Evolutionary conservation across 169 alveolate species (phyloP), one percentile per base, ranked within the genome.

Genomic region (Babesia bovis): DNA sequence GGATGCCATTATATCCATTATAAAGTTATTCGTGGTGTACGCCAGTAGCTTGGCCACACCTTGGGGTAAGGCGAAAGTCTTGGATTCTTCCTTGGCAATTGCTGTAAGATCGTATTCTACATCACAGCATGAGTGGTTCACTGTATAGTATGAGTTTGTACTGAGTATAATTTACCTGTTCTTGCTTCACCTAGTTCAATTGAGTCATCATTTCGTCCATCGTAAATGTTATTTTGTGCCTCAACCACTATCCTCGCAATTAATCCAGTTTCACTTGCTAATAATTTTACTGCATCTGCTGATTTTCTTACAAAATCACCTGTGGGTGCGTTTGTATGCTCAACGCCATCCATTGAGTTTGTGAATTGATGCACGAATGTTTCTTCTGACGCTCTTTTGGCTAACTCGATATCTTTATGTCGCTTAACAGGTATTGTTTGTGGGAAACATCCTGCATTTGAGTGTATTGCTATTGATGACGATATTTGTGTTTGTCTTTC

Each of bases 361-460:
- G 49, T 44, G 35, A 78, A 32, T 21, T 15, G n/a, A 51, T 69
- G 51, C 41, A 78, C 42, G 15, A 78, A 78, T 42, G 56, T 41
- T 44, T 78, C 87, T 41, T 78, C 87, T 3, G 87, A 55, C 9
- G 45, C 45, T 5, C 58, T 17, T 53, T 51, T 5, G 28, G 84
- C 42, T 19, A 74, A 36, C 17, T 74, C 75, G 26, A 42, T 19
- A 35, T 74, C 78, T 5, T 63, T 42, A 36, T 55, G 56, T 32
- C 33, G 44, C n/a, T 40, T 26, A 10, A 74, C 55, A 25, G 17
- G 19, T 17, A 63, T 42, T 7, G 78, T 28, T 42, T 63, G 74
- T 19, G 76, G 79, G 38, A 50, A 51, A 26, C 15, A 3, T 19
- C 84, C 84, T n/a, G 77, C 51, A 35, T 74, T 74, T 35, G 78